These are phyloP conservation scores for Calendula officinalis DNA, from an alignment of 129 eudicot species.

Conservation along the genomic window DNA sequence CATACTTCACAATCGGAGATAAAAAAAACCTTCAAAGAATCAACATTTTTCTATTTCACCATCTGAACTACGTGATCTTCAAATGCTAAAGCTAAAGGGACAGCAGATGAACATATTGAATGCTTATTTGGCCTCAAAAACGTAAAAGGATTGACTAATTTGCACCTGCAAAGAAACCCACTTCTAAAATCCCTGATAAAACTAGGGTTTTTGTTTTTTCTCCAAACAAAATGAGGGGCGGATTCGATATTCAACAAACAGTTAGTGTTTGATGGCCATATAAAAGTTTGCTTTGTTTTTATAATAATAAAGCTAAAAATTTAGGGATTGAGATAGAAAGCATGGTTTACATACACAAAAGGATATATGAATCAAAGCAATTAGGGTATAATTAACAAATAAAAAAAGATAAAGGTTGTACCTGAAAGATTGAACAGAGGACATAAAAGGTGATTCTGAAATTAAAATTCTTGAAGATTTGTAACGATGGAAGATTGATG, in stretches of 20 bases:
- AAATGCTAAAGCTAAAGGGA: constrained; percentile 46
- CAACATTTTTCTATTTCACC: no score
- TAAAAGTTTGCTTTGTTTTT: constrained; percentile 33
- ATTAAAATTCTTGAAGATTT: no score
- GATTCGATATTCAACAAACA: constrained; percentile 22
- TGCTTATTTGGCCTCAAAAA: constrained; percentile 32
- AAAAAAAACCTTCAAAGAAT: no score
- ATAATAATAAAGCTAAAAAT: constrained; percentile 6
- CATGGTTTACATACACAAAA: constrained; percentile 24
- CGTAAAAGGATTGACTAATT: constrained; percentile 17
- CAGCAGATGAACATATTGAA: constrained; percentile 32
- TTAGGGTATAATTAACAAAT: no score
- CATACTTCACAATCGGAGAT: no score
- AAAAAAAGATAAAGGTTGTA: constrained; percentile 18
- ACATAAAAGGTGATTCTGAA: no score
- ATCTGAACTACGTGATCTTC: constrained; percentile 53
- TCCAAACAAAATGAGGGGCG: constrained; percentile 9
- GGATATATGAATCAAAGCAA: constrained; percentile 4
- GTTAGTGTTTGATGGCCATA: constrained; percentile 25
- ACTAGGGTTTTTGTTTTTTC: constrained; percentile 26
- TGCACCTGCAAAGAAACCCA: constrained; percentile 30
- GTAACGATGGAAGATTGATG: no score
- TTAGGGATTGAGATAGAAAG: constrained; percentile 20
- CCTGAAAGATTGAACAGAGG: constrained; percentile 23
- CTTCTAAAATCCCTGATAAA: constrained; percentile 23